Conservation (phyloP, 805 yeast species). For the Scheffersomyces coipomensis region DNA sequence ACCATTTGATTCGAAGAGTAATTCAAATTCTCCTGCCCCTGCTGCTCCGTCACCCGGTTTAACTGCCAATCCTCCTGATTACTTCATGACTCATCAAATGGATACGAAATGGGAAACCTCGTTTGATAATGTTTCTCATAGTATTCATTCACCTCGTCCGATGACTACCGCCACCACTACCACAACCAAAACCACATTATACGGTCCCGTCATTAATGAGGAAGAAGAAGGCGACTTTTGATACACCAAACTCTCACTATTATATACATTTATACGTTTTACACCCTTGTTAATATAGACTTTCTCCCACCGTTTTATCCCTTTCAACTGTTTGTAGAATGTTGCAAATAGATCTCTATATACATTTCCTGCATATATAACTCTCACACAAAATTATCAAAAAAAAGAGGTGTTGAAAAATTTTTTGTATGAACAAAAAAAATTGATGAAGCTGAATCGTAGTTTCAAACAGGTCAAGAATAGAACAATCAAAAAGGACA, state of each 20-base stretch:
- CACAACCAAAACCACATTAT: slow-evolving; percentile 4
- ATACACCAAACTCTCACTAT: not conserved
- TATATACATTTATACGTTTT: not conserved
- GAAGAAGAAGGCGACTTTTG: slow-evolving; percentile 10
- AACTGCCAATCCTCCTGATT: too few relatives aligned
- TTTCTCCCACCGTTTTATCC: too few relatives aligned
- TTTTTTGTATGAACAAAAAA: slow-evolving; percentile 5
- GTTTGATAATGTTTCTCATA: not conserved
- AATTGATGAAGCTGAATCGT: not conserved
- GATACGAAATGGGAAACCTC: not conserved
- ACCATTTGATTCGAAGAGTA: not conserved
- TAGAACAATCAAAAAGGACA: too few relatives aligned
- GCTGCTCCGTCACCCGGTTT: too few relatives aligned
- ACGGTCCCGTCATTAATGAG: slow-evolving; percentile 12
- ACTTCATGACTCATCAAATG: not conserved
- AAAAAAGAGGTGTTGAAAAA: slow-evolving; percentile 3
- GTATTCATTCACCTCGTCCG: not conserved
- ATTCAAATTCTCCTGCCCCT: not conserved
- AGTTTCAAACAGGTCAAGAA: too few relatives aligned
- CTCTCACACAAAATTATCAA: not conserved
- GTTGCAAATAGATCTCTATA: not conserved
- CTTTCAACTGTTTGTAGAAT: not conserved
- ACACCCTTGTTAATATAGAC: too few relatives aligned
- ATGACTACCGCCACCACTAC: not conserved
- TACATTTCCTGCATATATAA: too few relatives aligned